Base-by-base conservation (phyloP, 129 eudicot species). In the Scalesia atractyloides region DNA sequence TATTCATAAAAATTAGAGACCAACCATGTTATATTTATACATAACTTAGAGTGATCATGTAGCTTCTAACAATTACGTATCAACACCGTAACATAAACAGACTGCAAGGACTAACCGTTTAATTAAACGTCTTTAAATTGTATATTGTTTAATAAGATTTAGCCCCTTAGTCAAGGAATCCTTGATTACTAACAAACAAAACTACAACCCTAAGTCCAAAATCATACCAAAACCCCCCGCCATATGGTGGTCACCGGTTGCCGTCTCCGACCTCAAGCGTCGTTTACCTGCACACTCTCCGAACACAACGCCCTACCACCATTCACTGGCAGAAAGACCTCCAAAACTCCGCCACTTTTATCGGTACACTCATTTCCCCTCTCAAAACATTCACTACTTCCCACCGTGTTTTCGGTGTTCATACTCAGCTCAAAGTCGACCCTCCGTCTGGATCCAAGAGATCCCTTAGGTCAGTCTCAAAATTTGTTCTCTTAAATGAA, bases 241-340 rank as follows among this genome's bases (percentile, higher is more conserved):
- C 10, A 41, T 54, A 80, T 80, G 84, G 67, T 24, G 76, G 61
- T 72, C 20, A 61, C 36, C 10, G 46, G 37, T 11, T 1, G 6
- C 19, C 80, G 76, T 64, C 80, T 82, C 67, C 77, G 82, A 43
- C 18, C 24, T 36, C 64, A 72, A 80, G 86, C 5, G 0, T 78
- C 3, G 80, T 82, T 9, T 87, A 83, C 76, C 74, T 39, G n/a
- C 84, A 85, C 75, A 69, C 84, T 26, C 90, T 86, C 53, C 84
- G 82, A 54, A 73, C 73, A 18, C 87, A 88, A 74, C 91, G 84
- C 8, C 97, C 95, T 37, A 19, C 80, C 22, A 85, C 86, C 14
- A 70, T 91, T 1, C 65, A 9, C 17, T 82, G 82, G 76, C 19
- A 34, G 3, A 9, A 69, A 5, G 63, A 36, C 17, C 64, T 80